These are phyloP conservation scores for Aspergillus novofumigatus DNA, from an alignment of 2,329 filamentous ascomycete genomes.

Conservation along the genomic window DNA sequence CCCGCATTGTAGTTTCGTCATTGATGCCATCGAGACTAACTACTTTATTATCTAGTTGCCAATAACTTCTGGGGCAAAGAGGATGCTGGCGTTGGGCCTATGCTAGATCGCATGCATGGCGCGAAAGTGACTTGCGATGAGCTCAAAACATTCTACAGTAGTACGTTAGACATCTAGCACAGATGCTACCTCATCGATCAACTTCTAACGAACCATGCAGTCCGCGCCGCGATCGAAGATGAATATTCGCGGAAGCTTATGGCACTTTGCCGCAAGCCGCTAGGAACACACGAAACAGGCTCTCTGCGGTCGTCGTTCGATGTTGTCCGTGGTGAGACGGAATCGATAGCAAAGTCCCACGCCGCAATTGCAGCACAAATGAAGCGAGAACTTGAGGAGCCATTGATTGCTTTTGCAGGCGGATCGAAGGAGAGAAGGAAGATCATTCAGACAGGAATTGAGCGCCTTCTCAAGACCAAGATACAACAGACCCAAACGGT, in stretches of 20 bases:
- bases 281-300: constrained; percentile 83
- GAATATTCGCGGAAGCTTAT: constrained; percentile 90
- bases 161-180: constrained; percentile 45
- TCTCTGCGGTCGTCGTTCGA: constrained; percentile 81
- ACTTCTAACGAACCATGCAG: constrained; percentile 42
- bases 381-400: constrained; percentile 94
- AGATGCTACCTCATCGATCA: neutral
- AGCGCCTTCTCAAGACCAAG: constrained; percentile 91
- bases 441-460: constrained; percentile 89
- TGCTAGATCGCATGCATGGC: constrained; percentile 90
- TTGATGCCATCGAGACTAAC: constrained; percentile 3
- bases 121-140: constrained; percentile 95
- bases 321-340: constrained; percentile 80
- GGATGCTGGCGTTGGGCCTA: constrained; percentile 86
- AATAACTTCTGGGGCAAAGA: constrained; percentile 99
- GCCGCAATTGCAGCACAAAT: constrained; percentile 87
- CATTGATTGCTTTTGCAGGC: constrained; percentile 82
- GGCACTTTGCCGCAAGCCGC: constrained; percentile 77
- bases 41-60: constrained; percentile 56
- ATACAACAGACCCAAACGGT: constrained; percentile 84
- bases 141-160: constrained; percentile 81
- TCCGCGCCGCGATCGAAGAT: constrained; percentile 89
- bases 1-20: neutral
- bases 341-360: constrained; percentile 91
- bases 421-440: constrained; percentile 96